Percentiles rank a stretch among this genome's conserved stretches.
Conservation (phyloP, 2,329 filamentous ascomycete species). For the Nemania sp. region DNA sequence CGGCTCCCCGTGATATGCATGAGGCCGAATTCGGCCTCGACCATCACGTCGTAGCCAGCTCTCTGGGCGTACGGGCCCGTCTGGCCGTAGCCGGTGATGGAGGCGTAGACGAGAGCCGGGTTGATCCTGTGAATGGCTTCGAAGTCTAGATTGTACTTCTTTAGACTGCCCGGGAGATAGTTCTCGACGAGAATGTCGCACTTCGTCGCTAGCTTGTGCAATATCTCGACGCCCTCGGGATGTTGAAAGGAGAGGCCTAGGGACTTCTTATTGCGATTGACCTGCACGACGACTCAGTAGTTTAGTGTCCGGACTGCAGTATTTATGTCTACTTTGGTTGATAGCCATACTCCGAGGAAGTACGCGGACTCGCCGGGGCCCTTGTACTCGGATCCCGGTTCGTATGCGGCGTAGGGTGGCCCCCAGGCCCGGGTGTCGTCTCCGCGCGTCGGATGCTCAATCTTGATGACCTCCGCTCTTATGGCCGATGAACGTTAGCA, state of each 20-base stretch:
- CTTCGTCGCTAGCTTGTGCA: constrained; percentile 81
- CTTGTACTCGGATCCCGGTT: constrained; percentile 58
- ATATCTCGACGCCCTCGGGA: constrained; percentile 78
- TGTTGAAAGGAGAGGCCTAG: constrained; percentile 90
- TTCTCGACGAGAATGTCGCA: constrained; percentile 97
- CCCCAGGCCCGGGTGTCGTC: constrained; percentile 98
- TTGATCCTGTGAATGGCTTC: constrained; percentile 80
- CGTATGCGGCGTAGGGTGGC: constrained; percentile 86
- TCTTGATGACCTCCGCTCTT: constrained; percentile 91
- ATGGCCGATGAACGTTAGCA: constrained; percentile 46
- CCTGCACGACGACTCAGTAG: constrained; percentile 57
- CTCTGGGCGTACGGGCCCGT: constrained; percentile 86
- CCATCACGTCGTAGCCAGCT: constrained; percentile 98
- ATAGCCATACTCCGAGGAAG: constrained; percentile 75
- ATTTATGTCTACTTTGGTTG: neutral
- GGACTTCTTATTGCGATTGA: constrained; percentile 97
- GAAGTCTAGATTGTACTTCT: constrained; percentile 92
- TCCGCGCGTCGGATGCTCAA: constrained; percentile 88
- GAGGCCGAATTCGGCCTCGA: constrained; percentile 94
- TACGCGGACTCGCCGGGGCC: constrained; percentile 93
- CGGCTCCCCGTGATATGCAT: constrained; percentile 97
- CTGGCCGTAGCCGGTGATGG: constrained; percentile 96
- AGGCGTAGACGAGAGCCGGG: constrained; percentile 86
- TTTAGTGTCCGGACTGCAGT: constrained; percentile 6
- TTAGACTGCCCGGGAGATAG: constrained; percentile 86